Base-by-base conservation (phyloP, 177 flowering plant genomes). In the Tripterygium wilfordii region DNA sequence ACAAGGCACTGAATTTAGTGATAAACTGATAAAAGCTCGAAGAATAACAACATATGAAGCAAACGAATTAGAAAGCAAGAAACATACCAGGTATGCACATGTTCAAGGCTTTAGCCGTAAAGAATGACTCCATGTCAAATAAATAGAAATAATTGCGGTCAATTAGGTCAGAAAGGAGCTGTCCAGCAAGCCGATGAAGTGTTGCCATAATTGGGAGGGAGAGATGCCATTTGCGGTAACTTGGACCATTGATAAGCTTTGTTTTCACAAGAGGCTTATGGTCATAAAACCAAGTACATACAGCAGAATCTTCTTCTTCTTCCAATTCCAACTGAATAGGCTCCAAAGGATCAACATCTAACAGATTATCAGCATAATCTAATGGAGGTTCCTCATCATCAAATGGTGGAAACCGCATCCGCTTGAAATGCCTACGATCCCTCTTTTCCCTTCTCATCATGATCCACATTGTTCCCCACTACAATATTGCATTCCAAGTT, bases 381-480 rank as follows among this genome's bases (percentile, higher is more conserved):
- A 94, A 56, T 8, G 99, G 99, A 64, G 99, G 99, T 54, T 94
- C 99, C 69, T 94, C 99, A 56, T 89, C 99, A 66, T 94, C 99
- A 75, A 94, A 94, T 18, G 99, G 99, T 25, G 99, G 99, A 65
- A 94, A 94, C 4, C 99, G 68, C 99, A 94, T 94, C 62, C 99
- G 79, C 65, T 94, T 94, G 68, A 94, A 94, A 64, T 94, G 99
- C 0, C 99, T 74, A 31, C 99, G 77, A 65, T 94, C 99, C 67
- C 99, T 78, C 68, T 94, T 94, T 71, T 94, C 99, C 51, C 99
- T 87, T 53, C 99, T 62, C 99, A 94, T 94, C 99, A 90, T 94
- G 50, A 94, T 94, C 99, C 99, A 94, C 99, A 94, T 94, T 15
- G 97, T 72, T 44, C 99, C 99, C 99, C 99, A 94, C 95, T 91